Evolutionary conservation across 2,329 filamentous ascomycete genomes (phyloP).

Genomic region (Colletotrichum camelliae): DNA sequence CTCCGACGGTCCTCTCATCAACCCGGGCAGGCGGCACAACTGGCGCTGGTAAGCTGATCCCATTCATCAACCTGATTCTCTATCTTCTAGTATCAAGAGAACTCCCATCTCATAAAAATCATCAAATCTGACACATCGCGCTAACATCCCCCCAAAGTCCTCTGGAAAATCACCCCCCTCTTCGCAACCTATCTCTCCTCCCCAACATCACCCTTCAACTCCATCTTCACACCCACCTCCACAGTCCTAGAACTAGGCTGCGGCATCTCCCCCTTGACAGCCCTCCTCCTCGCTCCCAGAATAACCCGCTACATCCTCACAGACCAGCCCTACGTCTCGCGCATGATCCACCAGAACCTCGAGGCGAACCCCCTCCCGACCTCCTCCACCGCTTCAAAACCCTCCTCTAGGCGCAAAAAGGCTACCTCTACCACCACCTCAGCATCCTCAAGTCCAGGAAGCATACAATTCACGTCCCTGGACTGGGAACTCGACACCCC

Average conservation of each 20-base stretch:
- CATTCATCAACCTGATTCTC: not conserved
- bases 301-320: constrained; percentile 77
- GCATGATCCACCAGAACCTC: constrained; percentile 79
- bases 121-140: not conserved
- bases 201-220: constrained; percentile 63
- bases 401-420: constrained; percentile 2
- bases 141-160: constrained; percentile 53
- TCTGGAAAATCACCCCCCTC: constrained; percentile 89
- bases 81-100: not conserved
- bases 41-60: constrained; percentile 48
- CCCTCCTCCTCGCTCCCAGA: constrained; percentile 67
- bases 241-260: constrained; percentile 84
- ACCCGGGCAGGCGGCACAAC: constrained; percentile 68
- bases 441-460: not conserved
- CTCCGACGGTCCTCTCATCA: constrained; percentile 80
- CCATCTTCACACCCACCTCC: constrained; percentile 59
- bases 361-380: constrained; percentile 55
- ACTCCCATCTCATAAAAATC: not conserved
- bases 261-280: constrained; percentile 83
- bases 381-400: not conserved
- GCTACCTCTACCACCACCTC: constrained; percentile 3
- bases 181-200: constrained; percentile 82
- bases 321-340: constrained; percentile 86
- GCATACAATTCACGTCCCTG: constrained; percentile 63
- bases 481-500: constrained; percentile 83